These are phyloP conservation scores for Erodium trifolium DNA, from an alignment of 441 rosid species.

Conservation along the genomic window DNA sequence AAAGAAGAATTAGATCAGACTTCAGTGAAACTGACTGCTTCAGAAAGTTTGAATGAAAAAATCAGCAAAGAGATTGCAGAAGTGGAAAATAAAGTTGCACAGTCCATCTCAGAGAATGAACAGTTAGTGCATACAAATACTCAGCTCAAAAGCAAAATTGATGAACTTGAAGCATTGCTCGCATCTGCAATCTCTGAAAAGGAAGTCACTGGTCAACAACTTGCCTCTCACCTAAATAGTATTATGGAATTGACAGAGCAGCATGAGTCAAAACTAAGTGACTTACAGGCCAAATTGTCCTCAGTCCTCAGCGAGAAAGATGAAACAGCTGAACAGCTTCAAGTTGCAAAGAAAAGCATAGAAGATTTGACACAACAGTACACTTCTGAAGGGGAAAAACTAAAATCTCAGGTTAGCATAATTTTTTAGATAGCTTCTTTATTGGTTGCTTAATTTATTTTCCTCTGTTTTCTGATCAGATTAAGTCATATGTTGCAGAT, in stretches of 20 bases:
- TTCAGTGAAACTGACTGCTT: constrained; percentile 40
- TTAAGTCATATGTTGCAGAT: constrained; percentile 37
- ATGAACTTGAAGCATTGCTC: constrained; percentile 64
- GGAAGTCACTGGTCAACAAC: constrained; percentile 48
- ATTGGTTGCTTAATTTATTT: constrained; percentile 5
- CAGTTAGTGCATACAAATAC: constrained; percentile 63
- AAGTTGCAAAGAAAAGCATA: constrained; percentile 43
- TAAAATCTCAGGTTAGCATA: constrained; percentile 64
- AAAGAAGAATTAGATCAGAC: constrained; percentile 60
- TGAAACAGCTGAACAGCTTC: constrained; percentile 52
- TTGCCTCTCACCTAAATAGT: constrained; percentile 39
- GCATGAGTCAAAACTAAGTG: constrained; percentile 61
- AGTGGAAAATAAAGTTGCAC: constrained; percentile 52
- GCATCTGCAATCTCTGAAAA: constrained; percentile 50
- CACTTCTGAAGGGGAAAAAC: constrained; percentile 53
- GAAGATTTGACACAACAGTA: constrained; percentile 59
- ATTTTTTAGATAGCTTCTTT: neutral
- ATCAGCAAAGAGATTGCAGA: constrained; percentile 46
- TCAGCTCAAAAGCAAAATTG: constrained; percentile 60
- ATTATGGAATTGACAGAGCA: constrained; percentile 45
- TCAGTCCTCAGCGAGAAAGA: constrained; percentile 47
- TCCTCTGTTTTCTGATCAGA: constrained; percentile 15
- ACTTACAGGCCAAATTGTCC: constrained; percentile 47
- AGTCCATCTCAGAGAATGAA: constrained; percentile 53
- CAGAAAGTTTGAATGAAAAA: constrained; percentile 51